A percentile compares a stretch with the other conserved stretches of the same genome.
These are phyloP conservation scores for Bipolaris sorokiniana DNA, from an alignment of 2,329 filamentous ascomycete genomes.

Conservation along the genomic window DNA sequence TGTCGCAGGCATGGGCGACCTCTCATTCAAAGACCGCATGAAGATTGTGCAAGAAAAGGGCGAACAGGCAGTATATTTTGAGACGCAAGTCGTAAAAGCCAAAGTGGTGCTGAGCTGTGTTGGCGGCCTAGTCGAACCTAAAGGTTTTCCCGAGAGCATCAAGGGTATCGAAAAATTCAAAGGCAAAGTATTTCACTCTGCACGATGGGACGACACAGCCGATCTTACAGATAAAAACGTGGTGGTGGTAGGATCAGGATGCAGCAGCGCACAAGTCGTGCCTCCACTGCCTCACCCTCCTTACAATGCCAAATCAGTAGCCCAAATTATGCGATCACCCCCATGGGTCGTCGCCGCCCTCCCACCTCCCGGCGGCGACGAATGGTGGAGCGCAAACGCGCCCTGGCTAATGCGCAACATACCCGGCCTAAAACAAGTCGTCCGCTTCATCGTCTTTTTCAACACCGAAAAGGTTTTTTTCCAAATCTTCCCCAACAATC, in stretches of 20 bases:
- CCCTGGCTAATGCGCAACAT: slow-evolving; percentile 55
- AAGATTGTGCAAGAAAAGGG: slow-evolving; percentile 55
- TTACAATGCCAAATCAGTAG: slow-evolving; percentile 61
- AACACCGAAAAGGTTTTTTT: slow-evolving; percentile 54
- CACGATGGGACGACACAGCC: slow-evolving; percentile 61
- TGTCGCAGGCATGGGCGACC: slow-evolving; percentile 60
- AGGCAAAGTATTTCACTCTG: slow-evolving; percentile 64
- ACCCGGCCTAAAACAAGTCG: slow-evolving; percentile 57
- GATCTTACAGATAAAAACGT: slow-evolving; percentile 63
- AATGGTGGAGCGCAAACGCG: slow-evolving; percentile 56
- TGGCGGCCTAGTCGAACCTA: slow-evolving; percentile 63
- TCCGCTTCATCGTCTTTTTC: slow-evolving; percentile 55
- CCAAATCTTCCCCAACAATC: slow-evolving; percentile 54
- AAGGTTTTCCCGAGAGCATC: slow-evolving; percentile 57
- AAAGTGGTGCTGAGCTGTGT: slow-evolving; percentile 63
- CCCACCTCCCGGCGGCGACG: slow-evolving; percentile 47
- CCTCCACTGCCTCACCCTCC: slow-evolving; percentile 57
- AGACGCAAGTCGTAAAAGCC: slow-evolving; percentile 59
- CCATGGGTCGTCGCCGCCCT: slow-evolving; percentile 60
- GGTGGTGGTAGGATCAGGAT: slow-evolving; percentile 64
- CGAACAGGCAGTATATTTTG: slow-evolving; percentile 54
- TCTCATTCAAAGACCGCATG: slow-evolving; percentile 56
- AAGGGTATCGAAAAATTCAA: slow-evolving; percentile 61
- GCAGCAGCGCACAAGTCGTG: slow-evolving; percentile 64
- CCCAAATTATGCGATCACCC: slow-evolving; percentile 64